Evolutionary conservation across 192 early-diverging fungal species (phyloP).

Genomic region (Cetraspora pellucida): DNA sequence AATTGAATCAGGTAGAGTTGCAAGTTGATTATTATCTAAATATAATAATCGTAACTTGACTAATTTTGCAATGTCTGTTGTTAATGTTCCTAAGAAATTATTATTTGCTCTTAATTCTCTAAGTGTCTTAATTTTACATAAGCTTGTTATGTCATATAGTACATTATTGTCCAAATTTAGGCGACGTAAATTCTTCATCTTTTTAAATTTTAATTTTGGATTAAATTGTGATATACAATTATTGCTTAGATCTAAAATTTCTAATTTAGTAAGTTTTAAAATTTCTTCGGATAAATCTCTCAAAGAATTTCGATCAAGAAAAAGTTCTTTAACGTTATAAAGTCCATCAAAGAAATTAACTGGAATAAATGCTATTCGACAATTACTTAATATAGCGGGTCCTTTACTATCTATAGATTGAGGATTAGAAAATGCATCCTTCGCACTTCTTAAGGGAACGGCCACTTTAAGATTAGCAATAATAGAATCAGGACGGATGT

Average conservation of each 20-base stretch:
- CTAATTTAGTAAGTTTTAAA: conserved; percentile 46
- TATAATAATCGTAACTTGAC: conserved; percentile 45
- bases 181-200: conserved; percentile 44
- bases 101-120: conserved; percentile 46
- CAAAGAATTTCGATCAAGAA: conserved; percentile 49
- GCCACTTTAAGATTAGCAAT: background rate
- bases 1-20: conserved; percentile 45
- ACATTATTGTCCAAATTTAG: conserved; percentile 50
- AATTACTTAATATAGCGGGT: conserved; percentile 20
- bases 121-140: conserved; percentile 45
- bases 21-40: conserved; percentile 43
- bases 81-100: conserved; percentile 43
- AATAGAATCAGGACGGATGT: conserved; percentile 6
- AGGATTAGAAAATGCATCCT: conserved; percentile 14
- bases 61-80: conserved; percentile 42
- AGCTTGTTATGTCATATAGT: conserved; percentile 43
- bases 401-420: background rate
- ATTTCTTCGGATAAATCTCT: conserved; percentile 50
- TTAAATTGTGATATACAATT: conserved; percentile 51
- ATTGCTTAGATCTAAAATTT: conserved; percentile 47
- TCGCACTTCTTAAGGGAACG: background rate
- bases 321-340: conserved; percentile 45
- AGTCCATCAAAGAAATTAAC: conserved; percentile 50
- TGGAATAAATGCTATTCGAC: conserved; percentile 38
- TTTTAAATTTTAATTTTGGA: conserved; percentile 46